Evolutionary conservation across 2,329 filamentous ascomycete species (phyloP), one percentile per base, ranked within the genome.

Genomic region (Escovopsis weberi): DNA sequence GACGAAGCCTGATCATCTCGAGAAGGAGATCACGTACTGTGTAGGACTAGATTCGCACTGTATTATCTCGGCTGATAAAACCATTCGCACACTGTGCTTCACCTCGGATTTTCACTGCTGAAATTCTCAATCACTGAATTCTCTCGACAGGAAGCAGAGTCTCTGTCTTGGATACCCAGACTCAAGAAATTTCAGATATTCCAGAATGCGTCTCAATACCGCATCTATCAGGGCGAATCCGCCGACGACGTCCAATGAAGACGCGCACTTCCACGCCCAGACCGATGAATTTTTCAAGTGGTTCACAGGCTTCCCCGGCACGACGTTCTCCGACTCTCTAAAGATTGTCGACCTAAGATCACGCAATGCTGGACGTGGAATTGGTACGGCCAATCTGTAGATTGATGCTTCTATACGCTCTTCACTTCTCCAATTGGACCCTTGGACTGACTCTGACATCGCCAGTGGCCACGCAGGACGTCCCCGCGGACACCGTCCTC

Each of bases 401-500:
- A 3, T 19, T 10, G 12, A 12, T 18, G 15, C 15, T 15, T 15
- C 15, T 15, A 15, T 15, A 15, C 15, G 2, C 15, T 15, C 15
- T 15, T 15, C 15, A 15, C 15, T 15, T 15, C 15, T 15, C 15
- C 15, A 15, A 15, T 15, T 15, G 15, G 15, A 15, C 15, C 15
- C 15, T 15, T 11, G 26, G 28, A 43, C 26, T 44, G 37, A 43
- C 41, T 10, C 12, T 56, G 28, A 55, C 44, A 30, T 15, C 30
- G 2, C 19, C 19, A 89, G 84, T 93, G 52, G 83, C 86, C 26
- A 71, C 64, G 19, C 59, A 70, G 45, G 75, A 85, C 48, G 85
- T 94, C 42, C 63, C 69, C 15, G 72, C 82, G 51, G 83, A 87
- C 47, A 84, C 85, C 44, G 74, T 81, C 39, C 72, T 94, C 37